phyloP scores from a whole-genome alignment of 75 land plant genomes.

The Azolla pinnata region DNA sequence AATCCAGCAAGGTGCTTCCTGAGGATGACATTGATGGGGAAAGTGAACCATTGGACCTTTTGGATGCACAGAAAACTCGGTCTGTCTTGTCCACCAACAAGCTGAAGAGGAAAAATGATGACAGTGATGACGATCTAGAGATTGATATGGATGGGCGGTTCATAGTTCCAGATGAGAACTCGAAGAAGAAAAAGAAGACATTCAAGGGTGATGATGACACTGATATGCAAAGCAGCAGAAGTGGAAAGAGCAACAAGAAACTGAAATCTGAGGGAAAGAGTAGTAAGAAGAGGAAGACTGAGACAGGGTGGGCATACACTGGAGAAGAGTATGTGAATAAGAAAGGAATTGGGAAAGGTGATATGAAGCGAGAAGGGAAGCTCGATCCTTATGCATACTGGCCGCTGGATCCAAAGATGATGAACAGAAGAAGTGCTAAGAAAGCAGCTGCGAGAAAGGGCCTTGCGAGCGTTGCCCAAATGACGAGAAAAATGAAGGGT shows the following conservation, averaged over 20 bases:
- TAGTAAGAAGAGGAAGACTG: constrained; percentile 29
- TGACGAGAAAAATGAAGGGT: constrained; percentile 68
- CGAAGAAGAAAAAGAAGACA: not conserved
- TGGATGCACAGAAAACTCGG: constrained; percentile 59
- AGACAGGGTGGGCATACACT: constrained; percentile 76
- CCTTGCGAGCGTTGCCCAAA: constrained; percentile 68
- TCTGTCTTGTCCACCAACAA: constrained; percentile 38
- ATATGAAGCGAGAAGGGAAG: constrained; percentile 82
- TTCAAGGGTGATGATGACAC: not conserved
- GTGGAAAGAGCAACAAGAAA: constrained; percentile 10
- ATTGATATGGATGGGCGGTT: constrained; percentile 40
- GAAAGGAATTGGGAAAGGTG: constrained; percentile 64
- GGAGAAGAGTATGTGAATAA: constrained; percentile 78
- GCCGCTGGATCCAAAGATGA: constrained; percentile 93
- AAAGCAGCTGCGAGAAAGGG: constrained; percentile 81
- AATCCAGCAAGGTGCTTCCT: constrained; percentile 56
- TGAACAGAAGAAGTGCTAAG: constrained; percentile 72
- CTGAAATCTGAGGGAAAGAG: not conserved
- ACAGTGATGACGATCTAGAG: constrained; percentile 56
- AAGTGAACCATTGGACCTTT: constrained; percentile 82
- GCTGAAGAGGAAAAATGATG: constrained; percentile 30
- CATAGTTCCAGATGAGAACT: not conserved
- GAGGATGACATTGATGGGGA: constrained; percentile 56
- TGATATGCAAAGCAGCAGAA: constrained; percentile 5
- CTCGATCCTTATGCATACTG: constrained; percentile 98